Conservation (phyloP, 306 rosid genomes). For the Sophora flavescens region DNA sequence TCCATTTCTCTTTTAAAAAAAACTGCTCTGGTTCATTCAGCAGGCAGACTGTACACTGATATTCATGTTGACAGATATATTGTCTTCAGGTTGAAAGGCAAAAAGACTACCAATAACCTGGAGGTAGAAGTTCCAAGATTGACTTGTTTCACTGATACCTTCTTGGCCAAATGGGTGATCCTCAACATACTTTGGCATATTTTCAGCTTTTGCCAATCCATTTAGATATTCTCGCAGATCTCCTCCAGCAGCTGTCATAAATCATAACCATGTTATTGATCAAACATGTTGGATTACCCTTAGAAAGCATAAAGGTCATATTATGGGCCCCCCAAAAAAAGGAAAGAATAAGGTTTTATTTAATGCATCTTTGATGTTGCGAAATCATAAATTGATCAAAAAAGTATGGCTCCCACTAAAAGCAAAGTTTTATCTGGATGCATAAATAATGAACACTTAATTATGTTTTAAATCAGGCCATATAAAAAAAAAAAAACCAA, state of each 20-base stretch:
- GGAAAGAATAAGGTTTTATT: not conserved
- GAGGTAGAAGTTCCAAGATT: conserved; percentile 69
- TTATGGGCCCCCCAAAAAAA: too few species aligned
- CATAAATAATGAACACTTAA: not conserved
- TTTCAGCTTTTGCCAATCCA: conserved; percentile 61
- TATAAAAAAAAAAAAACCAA: not conserved
- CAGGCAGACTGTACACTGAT: not conserved
- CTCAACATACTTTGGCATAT: conserved; percentile 58
- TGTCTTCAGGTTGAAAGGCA: not conserved
- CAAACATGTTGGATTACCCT: not conserved
- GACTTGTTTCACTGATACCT: conserved; percentile 52
- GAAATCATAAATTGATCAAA: not conserved
- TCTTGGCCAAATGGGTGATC: conserved; percentile 71
- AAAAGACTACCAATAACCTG: conserved; percentile 47
- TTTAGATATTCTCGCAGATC: conserved; percentile 68
- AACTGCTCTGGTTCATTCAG: not conserved
- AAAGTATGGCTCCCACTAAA: not conserved
- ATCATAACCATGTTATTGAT: conserved; percentile 1
- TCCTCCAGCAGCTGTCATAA: conserved; percentile 65
- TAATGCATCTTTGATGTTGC: not conserved
- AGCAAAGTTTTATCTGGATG: not conserved
- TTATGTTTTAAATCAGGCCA: not conserved
- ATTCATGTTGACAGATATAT: not conserved
- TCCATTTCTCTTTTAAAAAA: not conserved
- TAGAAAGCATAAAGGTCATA: not conserved